Evolutionary conservation across 1,284 basidiomycete genomes (phyloP).

Genomic region (Cutaneotrichosporon spelunceum): DNA sequence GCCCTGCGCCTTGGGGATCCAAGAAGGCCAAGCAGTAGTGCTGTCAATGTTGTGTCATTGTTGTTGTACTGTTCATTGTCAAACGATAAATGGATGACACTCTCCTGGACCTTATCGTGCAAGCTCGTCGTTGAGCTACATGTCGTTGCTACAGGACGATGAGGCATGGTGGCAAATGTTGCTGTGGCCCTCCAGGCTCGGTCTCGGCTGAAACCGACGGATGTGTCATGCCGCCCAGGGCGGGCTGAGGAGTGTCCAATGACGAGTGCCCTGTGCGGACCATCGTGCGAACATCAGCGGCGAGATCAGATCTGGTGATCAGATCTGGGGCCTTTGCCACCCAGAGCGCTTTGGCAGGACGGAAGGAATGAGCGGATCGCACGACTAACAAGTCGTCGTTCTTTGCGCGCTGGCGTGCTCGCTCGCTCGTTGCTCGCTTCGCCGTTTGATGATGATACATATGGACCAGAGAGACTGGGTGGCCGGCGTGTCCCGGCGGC

Average conservation of each 20-base stretch:
- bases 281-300: neutral
- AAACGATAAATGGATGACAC: neutral
- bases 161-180: neutral
- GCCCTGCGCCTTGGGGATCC: constrained; percentile 43
- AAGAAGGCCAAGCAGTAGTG: constrained; percentile 16
- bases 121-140: no score
- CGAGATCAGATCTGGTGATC: neutral
- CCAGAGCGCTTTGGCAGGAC: neutral
- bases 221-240: neutral
- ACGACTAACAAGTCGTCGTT: neutral
- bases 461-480: constrained; percentile 4
- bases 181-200: no score
- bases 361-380: neutral
- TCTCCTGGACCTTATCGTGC: neutral
- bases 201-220: no score
- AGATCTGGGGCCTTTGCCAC: neutral
- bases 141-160: neutral
- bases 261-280: neutral
- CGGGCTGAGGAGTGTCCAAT: neutral
- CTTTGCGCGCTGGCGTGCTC: neutral
- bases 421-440: neutral
- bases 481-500: neutral
- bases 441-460: constrained; percentile 10
- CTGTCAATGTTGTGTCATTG: neutral
- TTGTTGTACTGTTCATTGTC: constrained; percentile 6